phyloP scores from a whole-genome alignment of 306 rosid genomes.

The Cucumis sativus region Cucumber_9930_V3 NC_026660.2:5293501-5294000 shows the following conservation, averaged over 20 bases:
- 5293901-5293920: not conserved
- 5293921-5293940: not conserved
- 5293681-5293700: not conserved
- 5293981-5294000: not conserved
- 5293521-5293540: not conserved
- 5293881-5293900: not conserved
- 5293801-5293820: not conserved
- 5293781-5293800: not conserved
- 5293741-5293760: not conserved
- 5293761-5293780: not conserved
- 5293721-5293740: not conserved
- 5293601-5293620: not conserved
- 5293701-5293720: not conserved
- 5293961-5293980: not conserved
- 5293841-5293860: not conserved
- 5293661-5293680: not conserved
- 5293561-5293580: not conserved
- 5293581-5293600: not conserved
- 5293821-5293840: not conserved
- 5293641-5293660: not conserved
- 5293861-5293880: constrained; percentile 2
- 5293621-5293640: not conserved
- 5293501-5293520: no score
- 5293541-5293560: not conserved
- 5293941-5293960: not conserved